Evolutionary conservation across 2,329 filamentous ascomycete genomes (phyloP).

Genomic region (Talaromyces sp.): DNA sequence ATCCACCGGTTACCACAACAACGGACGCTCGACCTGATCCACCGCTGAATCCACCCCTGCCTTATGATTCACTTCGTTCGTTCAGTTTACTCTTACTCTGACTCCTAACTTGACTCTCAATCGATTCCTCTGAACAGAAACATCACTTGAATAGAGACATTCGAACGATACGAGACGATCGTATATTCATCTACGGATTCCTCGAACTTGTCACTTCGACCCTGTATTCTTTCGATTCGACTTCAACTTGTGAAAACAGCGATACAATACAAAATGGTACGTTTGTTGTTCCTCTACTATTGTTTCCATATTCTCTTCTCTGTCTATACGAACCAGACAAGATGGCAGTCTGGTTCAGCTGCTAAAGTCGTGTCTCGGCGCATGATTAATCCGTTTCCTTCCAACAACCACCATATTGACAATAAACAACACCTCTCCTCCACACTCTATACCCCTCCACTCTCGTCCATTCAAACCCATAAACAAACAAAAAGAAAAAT

Average conservation of each 20-base stretch:
- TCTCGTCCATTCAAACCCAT: neutral
- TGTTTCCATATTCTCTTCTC: neutral
- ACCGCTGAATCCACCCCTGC: slow-evolving; percentile 12
- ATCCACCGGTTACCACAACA: slow-evolving; percentile 14
- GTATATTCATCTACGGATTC: no score
- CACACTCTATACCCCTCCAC: neutral
- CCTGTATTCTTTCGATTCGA: no score
- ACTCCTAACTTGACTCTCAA: no score
- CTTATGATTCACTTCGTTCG: slow-evolving; percentile 9
- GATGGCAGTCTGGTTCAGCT: neutral
- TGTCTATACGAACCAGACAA: no score
- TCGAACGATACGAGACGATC: no score
- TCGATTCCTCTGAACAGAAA: no score
- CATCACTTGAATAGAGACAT: no score
- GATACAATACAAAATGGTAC: neutral
- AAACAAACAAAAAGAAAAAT: neutral
- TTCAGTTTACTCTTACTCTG: no score
- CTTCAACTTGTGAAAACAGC: no score
- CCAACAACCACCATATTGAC: neutral
- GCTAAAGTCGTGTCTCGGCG: slow-evolving; percentile 8
- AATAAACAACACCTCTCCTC: neutral
- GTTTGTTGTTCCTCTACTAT: neutral
- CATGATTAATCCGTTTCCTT: slow-evolving; percentile 11
- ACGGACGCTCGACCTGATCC: slow-evolving; percentile 8
- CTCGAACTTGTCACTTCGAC: no score